Base-by-base conservation (phyloP, 192 early-diverging fungal species). In the Backusella tuberculispora region DNA sequence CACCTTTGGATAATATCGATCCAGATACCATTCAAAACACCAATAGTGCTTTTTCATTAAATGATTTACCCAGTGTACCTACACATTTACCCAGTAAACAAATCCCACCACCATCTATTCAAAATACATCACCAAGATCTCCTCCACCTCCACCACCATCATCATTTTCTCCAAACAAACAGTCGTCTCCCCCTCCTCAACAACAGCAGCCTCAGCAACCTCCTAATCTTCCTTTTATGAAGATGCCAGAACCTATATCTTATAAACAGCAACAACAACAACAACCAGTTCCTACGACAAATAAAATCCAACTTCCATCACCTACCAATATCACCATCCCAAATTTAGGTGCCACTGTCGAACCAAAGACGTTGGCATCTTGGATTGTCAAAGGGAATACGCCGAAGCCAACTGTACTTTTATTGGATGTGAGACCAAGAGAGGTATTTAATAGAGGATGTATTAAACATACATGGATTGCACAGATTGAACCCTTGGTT, bases 371-470 rank as follows among this genome's bases (percentile, higher is more conserved):
- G 9, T 21, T 86, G 42, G 53, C 76, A 50, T 41, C 79, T n/a
- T 81, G 84, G 65, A 42, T 90, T 69, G 34, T 72, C 19, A 74
- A 83, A 44, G 21, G 65, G 50, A 65, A 80, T 0, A 63, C 76
- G 24, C 79, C 84, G 7, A 13, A 29, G 1, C 83, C 87, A 0
- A 81, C 79, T 13, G 63, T 93, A 6, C 71, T 97, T 26, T 69
- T 97, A 19, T 80, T 97, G 70, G 96, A 97, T 81, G 86, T 96
- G 12, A 87, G 96, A 14, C 87, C 88, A 41, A 86, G 87, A 45
- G 88, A 92, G 34, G 83, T 92, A 41, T 95, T 84, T 79, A 81
- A 82, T 0, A 83, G 82, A 67, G 93, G 91, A 2, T 92, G 88
- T 13, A 87, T 97, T 45, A 89, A 88, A 50, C 88, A 91, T 76